phyloP scores from a whole-genome alignment of 106 monocot genomes.

The Dendrobium officinale region DNA sequence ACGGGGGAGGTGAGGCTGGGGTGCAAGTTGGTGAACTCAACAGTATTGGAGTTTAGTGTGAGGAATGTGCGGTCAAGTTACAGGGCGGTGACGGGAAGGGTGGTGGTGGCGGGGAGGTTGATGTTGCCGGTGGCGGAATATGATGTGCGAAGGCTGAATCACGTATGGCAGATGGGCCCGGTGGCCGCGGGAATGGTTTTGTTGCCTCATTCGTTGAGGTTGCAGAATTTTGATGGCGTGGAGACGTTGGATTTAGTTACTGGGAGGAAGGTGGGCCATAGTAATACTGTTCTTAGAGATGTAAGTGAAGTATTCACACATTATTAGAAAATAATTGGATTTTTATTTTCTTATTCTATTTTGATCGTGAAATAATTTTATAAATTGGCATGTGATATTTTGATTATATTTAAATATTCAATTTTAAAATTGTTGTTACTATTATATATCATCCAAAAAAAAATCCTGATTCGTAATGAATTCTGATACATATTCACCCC shows the following conservation, averaged over 20 bases:
- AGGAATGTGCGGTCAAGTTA: not conserved
- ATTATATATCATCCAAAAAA: too few relatives aligned
- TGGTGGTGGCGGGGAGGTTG: conserved; percentile 3
- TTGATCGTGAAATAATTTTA: too few relatives aligned
- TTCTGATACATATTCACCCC: too few relatives aligned
- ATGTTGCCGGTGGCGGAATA: conserved; percentile 2
- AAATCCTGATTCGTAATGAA: too few relatives aligned
- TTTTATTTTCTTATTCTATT: too few relatives aligned
- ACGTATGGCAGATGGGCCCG: conserved; percentile 26
- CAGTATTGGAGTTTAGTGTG: conserved; percentile 9
- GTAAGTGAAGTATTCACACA: not conserved
- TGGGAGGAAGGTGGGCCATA: not conserved
- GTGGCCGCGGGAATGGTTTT: not conserved
- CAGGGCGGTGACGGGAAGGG: not conserved
- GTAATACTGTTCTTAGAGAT: not conserved
- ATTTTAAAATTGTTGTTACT: too few relatives aligned
- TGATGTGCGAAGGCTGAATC: conserved; percentile 10
- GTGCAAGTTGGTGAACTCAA: conserved; percentile 7
- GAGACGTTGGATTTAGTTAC: conserved; percentile 13
- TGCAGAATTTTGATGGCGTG: conserved; percentile 20
- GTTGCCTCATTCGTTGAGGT: not conserved
- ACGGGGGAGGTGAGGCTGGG: conserved; percentile 1
- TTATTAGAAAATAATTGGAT: not conserved
- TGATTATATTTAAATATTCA: too few relatives aligned
- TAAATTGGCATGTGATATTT: too few relatives aligned